Conservation (phyloP, 108 stramenopile species). For the Mayamaea pseudoterrestris region DNA sequence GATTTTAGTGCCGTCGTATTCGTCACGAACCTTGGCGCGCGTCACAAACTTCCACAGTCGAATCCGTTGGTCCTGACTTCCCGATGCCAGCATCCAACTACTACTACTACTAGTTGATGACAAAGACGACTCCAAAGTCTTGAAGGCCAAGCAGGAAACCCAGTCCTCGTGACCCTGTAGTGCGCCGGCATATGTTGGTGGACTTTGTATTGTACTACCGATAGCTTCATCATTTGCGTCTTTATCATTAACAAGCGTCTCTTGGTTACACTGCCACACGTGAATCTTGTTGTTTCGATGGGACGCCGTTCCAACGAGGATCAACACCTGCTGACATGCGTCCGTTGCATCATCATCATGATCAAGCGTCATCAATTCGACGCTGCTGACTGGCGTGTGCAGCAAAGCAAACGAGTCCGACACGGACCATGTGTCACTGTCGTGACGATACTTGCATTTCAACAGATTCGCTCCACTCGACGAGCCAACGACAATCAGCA, state of each 20-base stretch:
- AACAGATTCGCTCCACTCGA: constrained; percentile 21
- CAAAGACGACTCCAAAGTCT: neutral
- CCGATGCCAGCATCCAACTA: constrained; percentile 47
- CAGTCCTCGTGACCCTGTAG: constrained; percentile 79
- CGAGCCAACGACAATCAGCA: constrained; percentile 9
- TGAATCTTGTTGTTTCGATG: constrained; percentile 71
- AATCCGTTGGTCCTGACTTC: constrained; percentile 73
- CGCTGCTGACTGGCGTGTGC: constrained; percentile 24
- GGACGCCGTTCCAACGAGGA: constrained; percentile 57
- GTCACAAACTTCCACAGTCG: constrained; percentile 69
- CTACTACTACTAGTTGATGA: neutral
- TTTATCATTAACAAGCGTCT: neutral
- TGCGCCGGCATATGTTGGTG: constrained; percentile 25
- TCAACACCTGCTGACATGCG: constrained; percentile 12
- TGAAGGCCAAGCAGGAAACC: constrained; percentile 69
- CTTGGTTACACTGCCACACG: constrained; percentile 16
- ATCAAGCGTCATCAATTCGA: constrained; percentile 16
- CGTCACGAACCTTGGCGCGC: neutral
- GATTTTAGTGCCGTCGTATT: neutral
- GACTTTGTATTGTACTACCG: constrained; percentile 1
- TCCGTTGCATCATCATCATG: constrained; percentile 1
- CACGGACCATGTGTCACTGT: neutral
- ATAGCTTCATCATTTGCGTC: constrained; percentile 9
- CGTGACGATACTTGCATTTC: neutral
- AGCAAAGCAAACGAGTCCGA: constrained; percentile 7